phyloP scores from a whole-genome alignment of 2,329 filamentous ascomycete genomes.

The Nothophoma quercina region DNA sequence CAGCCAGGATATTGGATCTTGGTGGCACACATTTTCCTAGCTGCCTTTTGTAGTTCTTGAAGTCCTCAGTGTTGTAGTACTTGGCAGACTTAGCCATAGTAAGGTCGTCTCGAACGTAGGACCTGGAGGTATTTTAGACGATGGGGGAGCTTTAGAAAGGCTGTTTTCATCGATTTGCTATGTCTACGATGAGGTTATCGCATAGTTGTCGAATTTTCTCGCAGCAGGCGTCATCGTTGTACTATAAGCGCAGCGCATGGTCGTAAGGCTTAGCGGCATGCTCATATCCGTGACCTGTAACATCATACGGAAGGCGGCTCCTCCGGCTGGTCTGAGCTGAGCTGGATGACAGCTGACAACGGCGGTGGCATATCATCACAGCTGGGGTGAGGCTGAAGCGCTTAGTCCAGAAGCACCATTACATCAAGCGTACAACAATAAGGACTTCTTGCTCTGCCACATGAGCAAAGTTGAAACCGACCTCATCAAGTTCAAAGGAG shows the following conservation, averaged over 20 bases:
- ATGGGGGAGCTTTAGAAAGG: neutral
- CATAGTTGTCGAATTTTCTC: neutral
- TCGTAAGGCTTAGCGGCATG: slow-evolving; percentile 12
- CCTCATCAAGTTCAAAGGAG: neutral
- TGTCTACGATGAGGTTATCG: neutral
- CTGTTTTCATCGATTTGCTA: neutral
- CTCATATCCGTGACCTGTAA: neutral
- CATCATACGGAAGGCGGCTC: slow-evolving; percentile 3
- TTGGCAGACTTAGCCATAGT: slow-evolving; percentile 32
- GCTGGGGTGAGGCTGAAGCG: neutral
- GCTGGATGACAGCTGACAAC: slow-evolving; percentile 12
- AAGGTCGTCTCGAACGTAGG: no score
- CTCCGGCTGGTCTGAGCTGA: slow-evolving; percentile 11
- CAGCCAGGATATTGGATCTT: slow-evolving; percentile 38
- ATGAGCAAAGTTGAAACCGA: neutral
- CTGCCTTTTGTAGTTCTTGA: slow-evolving; percentile 30
- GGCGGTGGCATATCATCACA: neutral
- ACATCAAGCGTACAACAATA: neutral
- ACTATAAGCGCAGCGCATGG: slow-evolving; percentile 12
- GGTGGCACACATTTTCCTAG: slow-evolving; percentile 29
- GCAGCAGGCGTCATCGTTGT: neutral
- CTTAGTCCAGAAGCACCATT: neutral
- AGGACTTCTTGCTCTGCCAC: neutral
- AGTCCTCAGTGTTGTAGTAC: slow-evolving; percentile 37
- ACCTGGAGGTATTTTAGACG: no score